Percentiles rank a stretch among this genome's conserved stretches.
Conservation (phyloP, 1,284 basidiomycete genomes). For the Pyrrhoderma lamaoense region DNA sequence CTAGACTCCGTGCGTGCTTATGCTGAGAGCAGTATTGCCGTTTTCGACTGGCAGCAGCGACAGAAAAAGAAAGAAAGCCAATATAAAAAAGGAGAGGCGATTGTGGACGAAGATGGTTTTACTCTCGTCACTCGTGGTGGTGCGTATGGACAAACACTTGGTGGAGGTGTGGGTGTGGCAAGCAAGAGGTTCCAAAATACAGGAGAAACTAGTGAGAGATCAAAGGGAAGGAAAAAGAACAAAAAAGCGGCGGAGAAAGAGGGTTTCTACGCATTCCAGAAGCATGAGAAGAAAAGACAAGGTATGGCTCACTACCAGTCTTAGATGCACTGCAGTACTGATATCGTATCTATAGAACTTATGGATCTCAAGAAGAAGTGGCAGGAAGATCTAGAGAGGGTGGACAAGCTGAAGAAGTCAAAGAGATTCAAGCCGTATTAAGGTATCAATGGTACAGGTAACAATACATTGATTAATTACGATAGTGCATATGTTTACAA, state of each 20-base stretch:
- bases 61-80: constrained; percentile 51
- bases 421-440: constrained; percentile 82
- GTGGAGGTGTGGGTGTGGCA: constrained; percentile 73
- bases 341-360: constrained; percentile 40
- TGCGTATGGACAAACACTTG: constrained; percentile 78
- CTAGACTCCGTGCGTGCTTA: constrained; percentile 64
- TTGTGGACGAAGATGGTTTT: constrained; percentile 90
- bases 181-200: constrained; percentile 64
- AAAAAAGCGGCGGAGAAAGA: constrained; percentile 66
- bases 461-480: neutral
- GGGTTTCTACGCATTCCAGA: constrained; percentile 83
- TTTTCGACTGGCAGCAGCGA: constrained; percentile 66
- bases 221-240: constrained; percentile 42
- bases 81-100: constrained; percentile 71
- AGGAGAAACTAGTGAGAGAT: constrained; percentile 31
- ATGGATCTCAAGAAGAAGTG: constrained; percentile 75
- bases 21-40: constrained; percentile 68
- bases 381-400: constrained; percentile 82
- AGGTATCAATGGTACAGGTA: constrained; percentile 13
- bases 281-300: constrained; percentile 78
- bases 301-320: constrained; percentile 39
- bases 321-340: constrained; percentile 6
- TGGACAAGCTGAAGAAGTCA: constrained; percentile 74
- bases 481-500: neutral
- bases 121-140: constrained; percentile 85